Percentiles rank a stretch among this genome's conserved stretches.
These are phyloP conservation scores for Colletotrichum euphorbiae DNA, from an alignment of 2,329 filamentous ascomycete species.

Conservation along the genomic window DNA sequence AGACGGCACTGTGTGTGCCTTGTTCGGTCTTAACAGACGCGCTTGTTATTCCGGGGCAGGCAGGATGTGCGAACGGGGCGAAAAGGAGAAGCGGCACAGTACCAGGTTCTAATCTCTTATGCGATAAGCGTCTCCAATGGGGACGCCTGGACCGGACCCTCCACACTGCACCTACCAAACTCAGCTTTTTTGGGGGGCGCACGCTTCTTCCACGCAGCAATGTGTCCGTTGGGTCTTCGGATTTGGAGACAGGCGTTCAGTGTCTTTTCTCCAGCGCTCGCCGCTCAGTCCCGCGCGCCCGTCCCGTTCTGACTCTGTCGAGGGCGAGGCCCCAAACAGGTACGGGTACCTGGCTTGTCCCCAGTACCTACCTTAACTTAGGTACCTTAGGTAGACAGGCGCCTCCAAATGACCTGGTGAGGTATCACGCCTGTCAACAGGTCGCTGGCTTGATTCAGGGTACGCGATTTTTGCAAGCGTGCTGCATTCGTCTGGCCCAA, in stretches of 20 bases:
- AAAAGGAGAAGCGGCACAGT: constrained; percentile 33
- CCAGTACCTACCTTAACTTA: not conserved
- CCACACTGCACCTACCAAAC: not conserved
- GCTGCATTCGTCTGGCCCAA: constrained; percentile 38
- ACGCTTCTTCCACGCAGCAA: constrained; percentile 27
- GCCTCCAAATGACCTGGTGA: constrained; percentile 8
- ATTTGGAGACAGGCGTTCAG: not conserved
- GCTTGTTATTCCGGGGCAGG: not conserved
- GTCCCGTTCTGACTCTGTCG: not conserved
- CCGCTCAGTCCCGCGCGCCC: not conserved
- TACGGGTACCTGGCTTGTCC: not conserved
- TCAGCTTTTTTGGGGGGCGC: constrained; percentile 11
- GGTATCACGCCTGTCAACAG: constrained; percentile 3
- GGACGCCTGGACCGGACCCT: constrained; percentile 33
- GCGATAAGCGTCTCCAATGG: constrained; percentile 38
- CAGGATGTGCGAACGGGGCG: constrained; percentile 19
- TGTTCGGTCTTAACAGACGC: constrained; percentile 20
- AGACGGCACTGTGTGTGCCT: constrained; percentile 20
- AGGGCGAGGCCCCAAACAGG: not conserved
- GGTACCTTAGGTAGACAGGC: not conserved
- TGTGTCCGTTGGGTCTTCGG: constrained; percentile 1
- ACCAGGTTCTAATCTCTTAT: constrained; percentile 20
- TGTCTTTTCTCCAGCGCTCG: constrained; percentile 3
- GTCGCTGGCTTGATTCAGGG: constrained; percentile 22
- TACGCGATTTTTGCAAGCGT: constrained; percentile 9